Base-by-base conservation (phyloP, 805 yeast species). In the Starmera caribaea region DNA sequence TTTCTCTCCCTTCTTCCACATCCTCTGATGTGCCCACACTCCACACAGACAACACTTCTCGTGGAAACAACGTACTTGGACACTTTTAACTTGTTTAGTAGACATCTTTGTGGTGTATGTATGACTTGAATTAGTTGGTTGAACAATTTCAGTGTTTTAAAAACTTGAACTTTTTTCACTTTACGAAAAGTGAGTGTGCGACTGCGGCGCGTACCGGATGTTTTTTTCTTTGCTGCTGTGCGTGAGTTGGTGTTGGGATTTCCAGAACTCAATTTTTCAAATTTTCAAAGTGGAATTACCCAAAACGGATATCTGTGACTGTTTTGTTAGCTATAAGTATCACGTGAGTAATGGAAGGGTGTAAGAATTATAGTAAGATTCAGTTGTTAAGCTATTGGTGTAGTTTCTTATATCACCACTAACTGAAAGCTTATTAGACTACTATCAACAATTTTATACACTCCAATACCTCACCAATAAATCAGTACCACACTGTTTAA, bases 61-160 rank as follows among this genome's bases (percentile, higher is more conserved):
- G 7, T 6, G 5, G 27, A 29, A 34, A 29, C 34, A 48, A 80
- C 88, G 75, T 80, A 80, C 88, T 78, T 81, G 89, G 68, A 83
- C 90, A 74, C 89, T 81, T 78, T 83, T 87, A 69, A 72, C 55
- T 47, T 51, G 43, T 40, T 38, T 69, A 64, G 87, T 68, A 67
- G 82, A 76, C 82, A 76, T 77, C 65, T 50, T 67, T 65, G 62
- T 58, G 57, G 53, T 53, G 38, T 30, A 35, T 35, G 13, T 36
- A 39, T 45, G 40, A 34, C 36, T 41, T 41, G 43, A 36, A 30
- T 45, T 26, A 38, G 29, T 37, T 30, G 37, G 37, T 29, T 29
- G 14, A 32, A 24, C 40, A 36, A 39, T 40, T 37, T 47, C 47
- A 40, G 40, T 43, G 39, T 36, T 45, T 44, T 43, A 48, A 47